These are phyloP conservation scores for Tolypocladium inflatum DNA, from an alignment of 2,329 filamentous ascomycete genomes.

Conservation along the genomic window DNA sequence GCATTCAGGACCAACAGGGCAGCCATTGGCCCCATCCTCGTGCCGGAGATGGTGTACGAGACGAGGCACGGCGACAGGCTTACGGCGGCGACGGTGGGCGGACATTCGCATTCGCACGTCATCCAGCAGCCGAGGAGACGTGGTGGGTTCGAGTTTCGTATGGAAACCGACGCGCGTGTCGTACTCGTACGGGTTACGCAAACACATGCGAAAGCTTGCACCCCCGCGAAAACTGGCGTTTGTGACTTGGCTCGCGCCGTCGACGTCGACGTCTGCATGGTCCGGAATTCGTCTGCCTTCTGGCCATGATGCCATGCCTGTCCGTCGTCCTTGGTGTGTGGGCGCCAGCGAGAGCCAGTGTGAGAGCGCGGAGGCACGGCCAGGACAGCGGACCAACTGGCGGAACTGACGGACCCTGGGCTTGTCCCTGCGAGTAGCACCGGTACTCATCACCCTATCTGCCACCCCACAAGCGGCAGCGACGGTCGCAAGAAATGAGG, in stretches of 20 bases:
- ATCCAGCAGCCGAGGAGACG: background rate
- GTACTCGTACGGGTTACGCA: background rate
- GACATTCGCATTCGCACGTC: background rate
- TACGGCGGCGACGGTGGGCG: background rate
- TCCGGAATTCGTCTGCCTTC: background rate
- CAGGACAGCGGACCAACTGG: background rate
- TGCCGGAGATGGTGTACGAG: background rate
- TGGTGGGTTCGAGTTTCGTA: no score
- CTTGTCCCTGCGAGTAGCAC: background rate
- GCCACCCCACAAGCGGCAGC: background rate
- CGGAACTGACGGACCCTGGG: background rate
- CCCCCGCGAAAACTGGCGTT: background rate
- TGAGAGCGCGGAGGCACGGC: background rate
- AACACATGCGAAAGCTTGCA: background rate
- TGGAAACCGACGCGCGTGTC: background rate
- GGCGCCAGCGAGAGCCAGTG: background rate
- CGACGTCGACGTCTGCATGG: background rate
- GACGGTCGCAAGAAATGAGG: background rate
- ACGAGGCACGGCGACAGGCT: background rate
- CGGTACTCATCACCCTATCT: background rate
- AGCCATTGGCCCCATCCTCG: background rate
- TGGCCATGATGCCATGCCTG: background rate
- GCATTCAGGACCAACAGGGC: background rate
- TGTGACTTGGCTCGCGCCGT: background rate
- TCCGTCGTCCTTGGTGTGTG: background rate